Evolutionary conservation across 164 flowering plant species (phyloP), one percentile per base, ranked within the genome.

Genomic region (Saururus chinensis): DNA sequence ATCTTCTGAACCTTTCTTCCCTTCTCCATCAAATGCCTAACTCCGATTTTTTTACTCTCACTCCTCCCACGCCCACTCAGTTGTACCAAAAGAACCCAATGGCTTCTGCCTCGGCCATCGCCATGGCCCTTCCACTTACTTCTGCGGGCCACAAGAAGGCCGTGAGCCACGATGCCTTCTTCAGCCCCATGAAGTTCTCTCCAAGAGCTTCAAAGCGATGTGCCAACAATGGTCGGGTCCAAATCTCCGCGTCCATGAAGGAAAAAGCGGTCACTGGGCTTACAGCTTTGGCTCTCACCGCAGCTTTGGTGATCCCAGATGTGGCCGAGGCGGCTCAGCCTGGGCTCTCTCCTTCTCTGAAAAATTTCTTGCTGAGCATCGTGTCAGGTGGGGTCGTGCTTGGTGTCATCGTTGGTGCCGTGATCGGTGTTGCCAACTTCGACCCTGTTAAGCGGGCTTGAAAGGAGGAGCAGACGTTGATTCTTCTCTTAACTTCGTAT

Each of bases 341-440:
- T 7, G 85, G 81, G 1, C 60, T 85, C 12, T 71, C 93, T 4
- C 86, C 93, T 7, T 86, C 93, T 13, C 81, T 86, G 57, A 83
- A 83, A 81, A 89, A 86, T 77, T 86, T 86, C 81, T 75, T 89
- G 92, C 84, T 85, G 57, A 86, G 91, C 74, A 86, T 89, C 62
- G 81, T 40, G 0, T 83, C 93, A 4, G 96, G 91, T 4, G 93
- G 96, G 4, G 83, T 82, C 24, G 93, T 84, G 57, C 72, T 84
- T 5, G 70, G 21, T 19, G 91, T 52, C 9, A 42, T 86, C 22
- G 48, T 85, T 8, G 90, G 90, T 8, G 91, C 86, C n/a, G 82
- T 88, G 4, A 60, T 88, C 20, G 93, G 82, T 26, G 91, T 89
- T 40, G 52, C 91, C 69, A 89, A 86, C 77, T 89, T 89, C 66